Conservation (phyloP, 176 grass and related monocot genomes). For the Carex pumila region DNA sequence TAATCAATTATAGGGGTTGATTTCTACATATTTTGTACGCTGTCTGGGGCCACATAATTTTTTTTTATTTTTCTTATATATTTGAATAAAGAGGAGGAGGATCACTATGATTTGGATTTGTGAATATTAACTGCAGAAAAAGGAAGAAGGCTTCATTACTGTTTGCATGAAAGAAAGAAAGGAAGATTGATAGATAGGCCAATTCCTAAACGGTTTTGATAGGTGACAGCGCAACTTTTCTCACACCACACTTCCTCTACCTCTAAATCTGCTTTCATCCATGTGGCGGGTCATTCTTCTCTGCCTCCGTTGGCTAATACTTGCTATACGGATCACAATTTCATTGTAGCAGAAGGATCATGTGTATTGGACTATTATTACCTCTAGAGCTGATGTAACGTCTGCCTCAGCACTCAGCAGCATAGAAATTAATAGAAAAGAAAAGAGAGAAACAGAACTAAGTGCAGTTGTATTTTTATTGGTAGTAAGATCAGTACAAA, state of each 20-base stretch:
- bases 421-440: background rate
- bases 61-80: background rate
- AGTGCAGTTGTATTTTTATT: too few species aligned
- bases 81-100: background rate
- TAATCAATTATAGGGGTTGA: background rate
- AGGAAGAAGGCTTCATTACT: constrained; percentile 21
- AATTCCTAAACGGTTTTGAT: constrained; percentile 24
- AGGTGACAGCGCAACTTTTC: constrained; percentile 21
- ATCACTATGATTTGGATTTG: background rate
- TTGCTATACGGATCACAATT: background rate
- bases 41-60: background rate
- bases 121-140: constrained; percentile 16
- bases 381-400: constrained; percentile 7
- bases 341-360: too few species aligned
- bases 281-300: background rate
- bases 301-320: too few species aligned
- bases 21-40: background rate
- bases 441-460: too few species aligned
- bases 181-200: background rate
- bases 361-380: background rate
- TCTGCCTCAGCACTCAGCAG: constrained; percentile 7
- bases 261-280: background rate
- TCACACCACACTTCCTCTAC: background rate
- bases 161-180: background rate
- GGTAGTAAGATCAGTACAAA: too few species aligned